Base-by-base conservation (phyloP, 1,284 basidiomycete genomes). In the Tetrapyrgos nigripes region DNA sequence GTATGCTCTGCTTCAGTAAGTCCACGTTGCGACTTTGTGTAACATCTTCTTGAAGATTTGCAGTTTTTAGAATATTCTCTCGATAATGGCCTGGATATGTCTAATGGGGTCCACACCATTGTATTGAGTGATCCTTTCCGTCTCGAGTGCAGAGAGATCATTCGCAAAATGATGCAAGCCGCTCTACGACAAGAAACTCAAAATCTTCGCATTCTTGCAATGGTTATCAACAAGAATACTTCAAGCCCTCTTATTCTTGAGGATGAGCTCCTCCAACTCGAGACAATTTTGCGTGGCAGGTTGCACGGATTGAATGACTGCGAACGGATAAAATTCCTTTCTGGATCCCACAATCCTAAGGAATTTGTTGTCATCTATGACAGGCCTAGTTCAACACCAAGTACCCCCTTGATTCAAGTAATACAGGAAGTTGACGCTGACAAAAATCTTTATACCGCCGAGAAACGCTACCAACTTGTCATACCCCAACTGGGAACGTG, bases 401-500 rank as follows among this genome's bases (percentile, higher is more conserved):
- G 75, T 21, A 63, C 76, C 35, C 60, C 63, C 44, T 66, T 83
- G 27, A 72, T 75, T 44, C 68, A 70, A 49, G 66, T 69, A 31
- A 66, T 84, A 31, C 74, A 66, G 27, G 64, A 66, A 40, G 62
- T 77, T 19, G 79, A 84, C 66, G 72, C 73, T 4, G 68, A 69
- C 37, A 78, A 78, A n/a, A n/a, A n/a, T n/a, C 14, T 33, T 33
- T 17, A 40, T n/a, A 9, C 37, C 6, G 19, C 14, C 13, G 13
- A 17, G 13, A 40, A 17, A 6, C 17, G 37, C 37, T 57, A 56
- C 64, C 4, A 62, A 78, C 47, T 77, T 83, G 83, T 66, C 75
- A 78, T 45, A 86, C 13, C 76, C 24, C 82, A 88, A 65, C 67
- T 91, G 43, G 89, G 89, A 6, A 63, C 79, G 27, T 90, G 84